phyloP scores from a whole-genome alignment of 2,329 filamentous ascomycete species.

The Lecanicillium sp. region DNA sequence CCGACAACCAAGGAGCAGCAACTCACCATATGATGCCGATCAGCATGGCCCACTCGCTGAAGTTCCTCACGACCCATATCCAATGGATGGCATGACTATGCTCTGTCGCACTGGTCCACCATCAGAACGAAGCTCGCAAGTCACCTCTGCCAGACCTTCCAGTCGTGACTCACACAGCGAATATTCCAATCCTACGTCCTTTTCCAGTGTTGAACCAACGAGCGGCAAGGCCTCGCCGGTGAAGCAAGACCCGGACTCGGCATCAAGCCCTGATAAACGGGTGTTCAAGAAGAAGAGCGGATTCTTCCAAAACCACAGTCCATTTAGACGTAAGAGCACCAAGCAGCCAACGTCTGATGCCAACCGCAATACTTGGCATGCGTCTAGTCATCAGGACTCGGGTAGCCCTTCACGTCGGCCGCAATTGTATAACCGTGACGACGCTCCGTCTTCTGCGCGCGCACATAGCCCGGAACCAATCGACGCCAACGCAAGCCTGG shows the following conservation, averaged over 20 bases:
- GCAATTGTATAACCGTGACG: slow-evolving; percentile 29
- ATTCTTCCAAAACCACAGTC: slow-evolving; percentile 89
- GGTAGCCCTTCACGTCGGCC: slow-evolving; percentile 27
- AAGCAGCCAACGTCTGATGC: slow-evolving; percentile 49
- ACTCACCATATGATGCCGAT: slow-evolving; percentile 32
- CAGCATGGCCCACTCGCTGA: slow-evolving; percentile 55
- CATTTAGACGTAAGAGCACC: slow-evolving; percentile 87
- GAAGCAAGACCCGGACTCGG: slow-evolving; percentile 50
- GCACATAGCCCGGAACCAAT: slow-evolving; percentile 71
- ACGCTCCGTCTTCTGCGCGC: slow-evolving; percentile 26
- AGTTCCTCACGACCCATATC: slow-evolving; percentile 88
- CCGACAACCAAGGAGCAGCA: slow-evolving; percentile 12
- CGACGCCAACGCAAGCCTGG: slow-evolving; percentile 85
- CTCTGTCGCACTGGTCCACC: slow-evolving; percentile 70
- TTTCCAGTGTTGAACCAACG: slow-evolving; percentile 74
- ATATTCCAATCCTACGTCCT: slow-evolving; percentile 79
- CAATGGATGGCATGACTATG: slow-evolving; percentile 95
- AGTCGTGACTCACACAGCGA: slow-evolving; percentile 88
- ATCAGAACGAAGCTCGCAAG: slow-evolving; percentile 43
- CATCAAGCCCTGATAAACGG: slow-evolving; percentile 52
- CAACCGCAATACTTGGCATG: slow-evolving; percentile 54
- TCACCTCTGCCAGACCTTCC: slow-evolving; percentile 60
- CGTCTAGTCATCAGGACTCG: slow-evolving; percentile 19
- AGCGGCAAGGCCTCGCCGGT: slow-evolving; percentile 67
- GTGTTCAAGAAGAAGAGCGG: slow-evolving; percentile 66